Base-by-base conservation (phyloP, 1,139 yeast species). In the Debaryomycetaceae sp. region DNA sequence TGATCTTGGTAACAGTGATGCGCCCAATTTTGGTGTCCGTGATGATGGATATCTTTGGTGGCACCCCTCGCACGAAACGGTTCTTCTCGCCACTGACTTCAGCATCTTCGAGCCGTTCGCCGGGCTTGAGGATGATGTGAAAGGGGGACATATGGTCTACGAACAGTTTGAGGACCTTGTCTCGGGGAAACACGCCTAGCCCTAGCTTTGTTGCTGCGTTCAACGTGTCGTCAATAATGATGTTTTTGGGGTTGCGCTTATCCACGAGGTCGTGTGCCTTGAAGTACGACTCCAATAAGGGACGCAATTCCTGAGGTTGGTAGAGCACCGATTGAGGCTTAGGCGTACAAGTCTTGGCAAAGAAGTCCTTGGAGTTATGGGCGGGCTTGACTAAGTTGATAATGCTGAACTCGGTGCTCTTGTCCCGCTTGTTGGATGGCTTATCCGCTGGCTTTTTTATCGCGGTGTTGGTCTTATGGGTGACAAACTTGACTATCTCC, bases 11-110 rank as follows among this genome's bases (percentile, higher is more conserved):
- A 13, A 86, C 74, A 5, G 81, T 68, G 50, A 88, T 89, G 37
- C 94, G 69, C 0, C 96, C 95, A 36, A 84, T 79, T 43, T 85
- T 83, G 43, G 78, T 71, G 52, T 85, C 94, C 7, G 89, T 80
- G 7, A 77, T 58, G 13, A 91, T 72, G 24, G 69, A 58, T 19
- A 91, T 70, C 28, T 64, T 71, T 6, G 96, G 95, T 1, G 82
- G 66, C 2, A 61, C 58, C 1, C 97, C 97, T 42, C 71, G 82
- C 16, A 47, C 46, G 10, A 26, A 24, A 3, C 34, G 19, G 10
- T 16, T 10, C 14, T 27, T 12, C 12, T 27, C 29, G 3, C 53
- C 34, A 5, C 41, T 42, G 5, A 77, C 68, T 22, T 58, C 51
- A 17, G 57, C 56, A 23, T 55, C 56, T n/a, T 53, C 62, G 1